phyloP scores from a whole-genome alignment of 1,284 basidiomycete species.

The Anthracocystis panici-leucophaei region DNA sequence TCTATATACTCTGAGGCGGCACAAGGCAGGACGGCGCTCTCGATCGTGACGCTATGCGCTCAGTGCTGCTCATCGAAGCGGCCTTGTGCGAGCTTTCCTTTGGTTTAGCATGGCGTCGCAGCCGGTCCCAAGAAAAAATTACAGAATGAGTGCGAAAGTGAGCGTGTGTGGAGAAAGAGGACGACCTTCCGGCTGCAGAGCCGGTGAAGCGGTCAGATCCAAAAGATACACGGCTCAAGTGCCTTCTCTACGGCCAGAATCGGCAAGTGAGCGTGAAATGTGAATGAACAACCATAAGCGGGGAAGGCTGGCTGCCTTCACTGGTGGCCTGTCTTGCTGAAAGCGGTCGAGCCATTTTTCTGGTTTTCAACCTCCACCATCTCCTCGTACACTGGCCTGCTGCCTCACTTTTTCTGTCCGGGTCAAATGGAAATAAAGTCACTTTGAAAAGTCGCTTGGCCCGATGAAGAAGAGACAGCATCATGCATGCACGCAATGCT shows the following conservation, averaged over 20 bases:
- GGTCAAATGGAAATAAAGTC: constrained; percentile 47
- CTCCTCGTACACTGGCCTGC: constrained; percentile 19
- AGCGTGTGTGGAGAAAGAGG: constrained; percentile 16
- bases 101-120: neutral
- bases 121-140: constrained; percentile 1
- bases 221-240: constrained; percentile 11
- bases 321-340: neutral
- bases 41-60: constrained; percentile 10
- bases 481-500: neutral
- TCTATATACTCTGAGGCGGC: constrained; percentile 27
- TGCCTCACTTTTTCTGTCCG: constrained; percentile 12
- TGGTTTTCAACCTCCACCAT: constrained; percentile 18
- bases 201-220: constrained; percentile 1
- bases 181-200: constrained; percentile 4
- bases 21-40: constrained; percentile 5
- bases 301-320: no score
- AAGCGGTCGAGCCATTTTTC: constrained; percentile 20
- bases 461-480: constrained; percentile 1
- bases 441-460: constrained; percentile 15
- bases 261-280: constrained; percentile 38
- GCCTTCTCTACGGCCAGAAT: constrained; percentile 22
- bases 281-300: constrained; percentile 1
- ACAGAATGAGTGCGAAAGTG: constrained; percentile 1
- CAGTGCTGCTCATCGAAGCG: neutral
- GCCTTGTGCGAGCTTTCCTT: constrained; percentile 5